Evolutionary conservation across 148 eudicot species (phyloP), one percentile per base, ranked within the genome.

Genomic region (Persicaria maculosa): DNA sequence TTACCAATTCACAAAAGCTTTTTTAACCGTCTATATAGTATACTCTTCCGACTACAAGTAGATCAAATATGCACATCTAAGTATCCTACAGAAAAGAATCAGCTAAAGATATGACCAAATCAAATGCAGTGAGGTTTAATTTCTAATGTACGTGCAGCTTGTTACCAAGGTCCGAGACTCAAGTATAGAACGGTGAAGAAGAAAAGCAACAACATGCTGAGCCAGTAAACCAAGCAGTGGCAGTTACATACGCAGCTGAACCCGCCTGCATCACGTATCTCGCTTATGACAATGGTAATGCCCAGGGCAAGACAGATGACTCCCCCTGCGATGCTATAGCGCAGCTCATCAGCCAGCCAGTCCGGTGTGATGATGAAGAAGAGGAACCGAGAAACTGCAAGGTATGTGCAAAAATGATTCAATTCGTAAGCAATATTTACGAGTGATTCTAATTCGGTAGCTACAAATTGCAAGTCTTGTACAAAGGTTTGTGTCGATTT

Each of bases 351-450:
- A 43, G 83, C 86, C 57, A 83, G 74, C 85, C 85, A 83, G 44
- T 84, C 79, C 4, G 89, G 89, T 40, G 77, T 75, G 65, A 85
- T 77, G 47, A 86, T 86, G 78, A 86, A 86, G 46, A 81, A 77
- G 2, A 80, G 83, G 74, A 86, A 77, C 14, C 89, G 86, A 46
- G 86, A 78, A 47, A 86, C 89, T 86, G 89, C 86, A 76, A 70
- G 43, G 40, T 31, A 31, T 3, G 40, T 31, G 2, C 40, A 31
- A 31, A 31, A 31, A 31, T 31, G 40, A 0, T 31, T 31, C 40
- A 3, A 0, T 31, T 31, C 40, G 40, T 31, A 31, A 31, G 40
- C 40, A 31, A 31, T 31, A 1, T 31, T 31, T 31, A 31, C 40
- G 36, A 31, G 36, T 31, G 36, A 31, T 31, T 31, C 36, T 31